Evolutionary conservation across 495 filamentous ascomycete genomes (phyloP).

Genomic region (Penicillium lagena): DNA sequence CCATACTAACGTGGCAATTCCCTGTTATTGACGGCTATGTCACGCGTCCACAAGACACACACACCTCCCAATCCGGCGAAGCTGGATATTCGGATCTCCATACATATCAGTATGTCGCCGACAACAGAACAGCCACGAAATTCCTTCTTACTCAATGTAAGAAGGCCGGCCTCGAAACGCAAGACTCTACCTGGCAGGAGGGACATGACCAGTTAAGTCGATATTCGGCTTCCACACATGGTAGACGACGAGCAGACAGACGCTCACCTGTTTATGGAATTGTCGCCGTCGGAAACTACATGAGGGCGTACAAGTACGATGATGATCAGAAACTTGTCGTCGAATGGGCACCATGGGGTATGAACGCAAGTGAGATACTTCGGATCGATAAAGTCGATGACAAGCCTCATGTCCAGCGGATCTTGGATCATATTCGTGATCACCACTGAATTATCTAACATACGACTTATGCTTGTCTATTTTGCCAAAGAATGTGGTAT

Average conservation of each 20-base stretch:
- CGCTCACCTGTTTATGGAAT: neutral
- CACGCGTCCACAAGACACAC: slow-evolving; percentile 8
- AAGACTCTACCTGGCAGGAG: neutral
- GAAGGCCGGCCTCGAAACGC: neutral
- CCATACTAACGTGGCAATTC: slow-evolving; percentile 2
- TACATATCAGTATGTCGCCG: slow-evolving; percentile 1
- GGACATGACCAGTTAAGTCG: neutral
- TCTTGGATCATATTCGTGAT: neutral
- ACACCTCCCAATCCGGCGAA: neutral
- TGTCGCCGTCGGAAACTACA: neutral
- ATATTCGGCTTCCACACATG: neutral
- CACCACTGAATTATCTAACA: too few species aligned
- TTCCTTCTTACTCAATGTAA: slow-evolving; percentile 5
- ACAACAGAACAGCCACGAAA: neutral
- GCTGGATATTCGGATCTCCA: slow-evolving; percentile 5
- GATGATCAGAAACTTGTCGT: neutral
- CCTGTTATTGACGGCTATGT: slow-evolving; percentile 4
- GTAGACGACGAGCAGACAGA: neutral
- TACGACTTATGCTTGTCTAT: too few species aligned
- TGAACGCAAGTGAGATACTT: neutral
- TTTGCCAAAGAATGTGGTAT: too few species aligned
- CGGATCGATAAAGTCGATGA: neutral
- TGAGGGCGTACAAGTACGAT: neutral
- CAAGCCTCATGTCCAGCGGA: neutral
- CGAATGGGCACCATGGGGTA: neutral